A percentile compares a stretch with the other conserved stretches of the same genome.
Evolutionary conservation across 1,139 yeast species (phyloP).

Genomic region (Suhomyces atakaporum): DNA sequence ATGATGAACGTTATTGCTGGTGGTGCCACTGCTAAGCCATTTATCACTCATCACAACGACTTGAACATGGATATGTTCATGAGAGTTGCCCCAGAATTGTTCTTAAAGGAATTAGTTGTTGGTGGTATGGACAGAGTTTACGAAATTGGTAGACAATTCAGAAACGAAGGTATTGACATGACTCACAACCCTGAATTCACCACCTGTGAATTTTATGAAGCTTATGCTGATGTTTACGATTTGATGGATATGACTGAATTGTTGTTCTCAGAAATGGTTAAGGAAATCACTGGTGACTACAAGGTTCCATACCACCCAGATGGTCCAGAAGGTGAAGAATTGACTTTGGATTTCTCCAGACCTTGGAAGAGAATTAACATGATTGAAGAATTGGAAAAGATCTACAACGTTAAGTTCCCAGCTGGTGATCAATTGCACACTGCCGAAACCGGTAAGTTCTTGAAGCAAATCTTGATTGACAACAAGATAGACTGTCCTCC

Average conservation of each 20-base stretch:
- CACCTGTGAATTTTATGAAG: slow-evolving; percentile 95
- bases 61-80: slow-evolving; percentile 93
- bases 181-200: slow-evolving; percentile 99
- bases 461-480: slow-evolving; percentile 75
- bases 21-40: slow-evolving; percentile 99
- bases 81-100: slow-evolving; percentile 98
- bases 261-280: slow-evolving; percentile 95
- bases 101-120: slow-evolving; percentile 93
- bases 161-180: slow-evolving; percentile 97
- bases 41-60: slow-evolving; percentile 95
- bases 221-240: slow-evolving; percentile 91
- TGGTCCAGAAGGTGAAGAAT: slow-evolving; percentile 76
- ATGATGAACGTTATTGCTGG: slow-evolving; percentile 99
- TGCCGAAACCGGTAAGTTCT: slow-evolving; percentile 87
- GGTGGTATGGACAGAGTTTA: slow-evolving; percentile 99
- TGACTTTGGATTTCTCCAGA: slow-evolving; percentile 84
- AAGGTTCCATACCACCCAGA: slow-evolving; percentile 87
- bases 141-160: slow-evolving; percentile 98
- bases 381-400: slow-evolving; percentile 93
- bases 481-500: slow-evolving; percentile 91
- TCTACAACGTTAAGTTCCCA: slow-evolving; percentile 87
- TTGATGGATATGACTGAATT: slow-evolving; percentile 96
- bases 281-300: slow-evolving; percentile 88
- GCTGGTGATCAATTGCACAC: slow-evolving; percentile 94
- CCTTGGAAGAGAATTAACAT: slow-evolving; percentile 99